phyloP scores from a whole-genome alignment of 2,329 filamentous ascomycete genomes.

The Aspergillus aculeatus region DNA sequence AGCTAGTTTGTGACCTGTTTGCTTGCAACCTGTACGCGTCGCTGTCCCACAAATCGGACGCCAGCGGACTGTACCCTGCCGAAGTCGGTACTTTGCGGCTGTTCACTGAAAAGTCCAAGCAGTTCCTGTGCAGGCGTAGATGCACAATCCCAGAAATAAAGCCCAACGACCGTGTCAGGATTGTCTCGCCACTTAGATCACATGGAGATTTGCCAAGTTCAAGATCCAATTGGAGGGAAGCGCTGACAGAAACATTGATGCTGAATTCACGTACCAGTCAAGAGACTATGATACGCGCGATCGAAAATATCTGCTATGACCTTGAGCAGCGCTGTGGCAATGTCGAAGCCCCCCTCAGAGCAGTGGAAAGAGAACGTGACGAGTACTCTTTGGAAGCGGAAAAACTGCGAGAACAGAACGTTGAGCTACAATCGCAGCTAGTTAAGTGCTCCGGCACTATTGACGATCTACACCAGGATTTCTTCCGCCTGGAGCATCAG shows the following conservation, averaged over 20 bases:
- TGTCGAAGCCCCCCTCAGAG: constrained; percentile 54
- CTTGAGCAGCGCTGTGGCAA: constrained; percentile 57
- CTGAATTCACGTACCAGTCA: constrained; percentile 45
- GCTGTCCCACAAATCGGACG: constrained; percentile 11
- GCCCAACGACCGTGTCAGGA: constrained; percentile 12
- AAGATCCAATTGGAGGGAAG: constrained; percentile 51
- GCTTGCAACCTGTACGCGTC: constrained; percentile 24
- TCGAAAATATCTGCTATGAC: constrained; percentile 55
- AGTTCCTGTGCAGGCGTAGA: neutral
- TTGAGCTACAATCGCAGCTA: constrained; percentile 38
- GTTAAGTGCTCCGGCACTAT: constrained; percentile 38
- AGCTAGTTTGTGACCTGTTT: constrained; percentile 26
- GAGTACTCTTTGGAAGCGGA: constrained; percentile 37
- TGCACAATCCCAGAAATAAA: constrained; percentile 21
- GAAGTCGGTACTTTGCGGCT: constrained; percentile 18
- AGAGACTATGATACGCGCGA: constrained; percentile 48
- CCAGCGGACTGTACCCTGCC: neutral
- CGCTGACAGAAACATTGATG: constrained; percentile 47
- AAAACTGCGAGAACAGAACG: constrained; percentile 34
- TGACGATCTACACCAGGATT: constrained; percentile 42
- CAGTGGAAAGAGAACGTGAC: constrained; percentile 36
- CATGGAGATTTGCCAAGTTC: constrained; percentile 21
- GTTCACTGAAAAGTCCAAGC: constrained; percentile 19
- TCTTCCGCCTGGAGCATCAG: constrained; percentile 36
- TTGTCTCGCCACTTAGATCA: constrained; percentile 11